Conservation (phyloP, 495 filamentous ascomycete species). For the Xylaria nigripes region DNA sequence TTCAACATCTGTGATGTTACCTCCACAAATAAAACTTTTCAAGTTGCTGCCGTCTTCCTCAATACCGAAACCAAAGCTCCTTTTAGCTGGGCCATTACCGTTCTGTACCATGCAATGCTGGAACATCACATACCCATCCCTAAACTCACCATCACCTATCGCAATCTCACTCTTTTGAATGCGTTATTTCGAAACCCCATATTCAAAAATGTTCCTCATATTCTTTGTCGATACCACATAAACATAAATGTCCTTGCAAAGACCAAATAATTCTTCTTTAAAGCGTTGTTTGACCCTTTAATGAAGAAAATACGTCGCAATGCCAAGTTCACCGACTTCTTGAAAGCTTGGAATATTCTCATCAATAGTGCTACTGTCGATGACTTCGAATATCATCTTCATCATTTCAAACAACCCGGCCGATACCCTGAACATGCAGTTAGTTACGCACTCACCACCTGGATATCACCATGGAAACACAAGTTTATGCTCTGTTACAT, state of each 20-base stretch:
- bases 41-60: conserved; percentile 11
- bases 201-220: not conserved
- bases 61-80: not conserved
- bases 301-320: not conserved
- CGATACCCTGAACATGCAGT: not conserved
- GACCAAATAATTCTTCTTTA: conserved; percentile 3
- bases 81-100: not conserved
- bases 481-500: conserved; percentile 4
- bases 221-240: conserved; percentile 8
- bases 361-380: not conserved
- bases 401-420: not conserved
- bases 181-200: not conserved
- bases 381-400: not conserved
- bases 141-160: not conserved
- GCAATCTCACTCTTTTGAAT: not conserved
- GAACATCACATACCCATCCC: not conserved
- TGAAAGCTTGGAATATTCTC: not conserved
- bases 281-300: not conserved
- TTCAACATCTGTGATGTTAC: conserved; percentile 12
- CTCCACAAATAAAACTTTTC: conserved; percentile 9
- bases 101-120: not conserved
- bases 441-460: not conserved
- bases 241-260: conserved; percentile 12
- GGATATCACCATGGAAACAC: not conserved
- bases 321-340: not conserved